Percentiles rank a stretch among this genome's conserved stretches.
phyloP scores from a whole-genome alignment of 805 yeast species.

The Candida jianshihensis region DNA sequence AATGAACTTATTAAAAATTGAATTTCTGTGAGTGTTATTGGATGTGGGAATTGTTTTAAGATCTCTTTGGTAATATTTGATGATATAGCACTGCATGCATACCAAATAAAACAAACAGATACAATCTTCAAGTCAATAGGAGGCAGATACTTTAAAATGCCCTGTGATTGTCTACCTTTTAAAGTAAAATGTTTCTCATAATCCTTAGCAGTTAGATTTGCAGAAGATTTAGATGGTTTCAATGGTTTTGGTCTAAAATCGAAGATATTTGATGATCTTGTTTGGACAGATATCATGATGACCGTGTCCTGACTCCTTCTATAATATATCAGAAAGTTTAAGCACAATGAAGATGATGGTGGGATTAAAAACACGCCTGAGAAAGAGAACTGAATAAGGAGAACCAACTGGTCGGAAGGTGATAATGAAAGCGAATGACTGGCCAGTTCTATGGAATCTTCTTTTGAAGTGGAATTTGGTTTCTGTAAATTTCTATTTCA shows the following conservation, averaged over 20 bases:
- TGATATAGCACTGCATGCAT: slow-evolving; percentile 70
- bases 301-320: too few relatives aligned
- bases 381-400: neutral
- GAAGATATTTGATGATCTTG: neutral
- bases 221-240: slow-evolving; percentile 23
- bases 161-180: slow-evolving; percentile 10
- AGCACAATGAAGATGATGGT: too few relatives aligned
- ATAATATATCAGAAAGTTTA: too few relatives aligned
- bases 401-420: too few relatives aligned
- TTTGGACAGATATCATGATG: neutral
- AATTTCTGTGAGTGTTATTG: slow-evolving; percentile 82
- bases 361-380: neutral
- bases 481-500: too few relatives aligned
- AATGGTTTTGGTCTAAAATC: slow-evolving; percentile 1
- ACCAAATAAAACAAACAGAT: slow-evolving; percentile 68
- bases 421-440: neutral
- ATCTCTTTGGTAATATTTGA: slow-evolving; percentile 78
- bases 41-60: slow-evolving; percentile 60
- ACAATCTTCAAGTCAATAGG: slow-evolving; percentile 37
- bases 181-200: slow-evolving; percentile 20
- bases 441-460: neutral
- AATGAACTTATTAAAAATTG: slow-evolving; percentile 73
- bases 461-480: too few relatives aligned
- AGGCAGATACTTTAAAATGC: slow-evolving; percentile 19
- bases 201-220: slow-evolving; percentile 14